These are phyloP conservation scores for Naganishia randhawae DNA, from an alignment of 768 basidiomycete species.

Conservation along the genomic window DNA sequence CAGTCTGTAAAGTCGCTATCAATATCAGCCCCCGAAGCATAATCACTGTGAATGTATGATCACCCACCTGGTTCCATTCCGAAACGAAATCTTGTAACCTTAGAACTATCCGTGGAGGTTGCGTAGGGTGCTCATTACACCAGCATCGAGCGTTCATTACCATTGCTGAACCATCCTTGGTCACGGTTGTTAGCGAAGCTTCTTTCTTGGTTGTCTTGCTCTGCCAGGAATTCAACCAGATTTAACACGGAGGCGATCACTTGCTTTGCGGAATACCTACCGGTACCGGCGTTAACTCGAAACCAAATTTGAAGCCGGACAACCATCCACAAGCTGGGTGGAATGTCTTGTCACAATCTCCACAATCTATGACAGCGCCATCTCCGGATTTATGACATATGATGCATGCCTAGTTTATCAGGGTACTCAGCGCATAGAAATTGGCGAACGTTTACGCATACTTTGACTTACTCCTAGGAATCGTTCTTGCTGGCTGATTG, in stretches of 20 bases:
- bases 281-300: conserved; percentile 62
- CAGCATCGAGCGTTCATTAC: conserved; percentile 16
- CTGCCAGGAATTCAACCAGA: not conserved
- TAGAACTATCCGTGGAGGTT: conserved; percentile 1
- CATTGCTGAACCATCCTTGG: conserved; percentile 11
- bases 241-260: no score
- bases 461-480: not conserved
- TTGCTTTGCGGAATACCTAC: not conserved
- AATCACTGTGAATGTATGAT: not conserved
- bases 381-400: conserved; percentile 64
- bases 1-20: not conserved
- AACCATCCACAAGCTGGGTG: conserved; percentile 90
- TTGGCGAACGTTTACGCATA: not conserved
- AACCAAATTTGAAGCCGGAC: conserved; percentile 77
- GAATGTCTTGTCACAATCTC: conserved; percentile 72
- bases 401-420: conserved; percentile 60
- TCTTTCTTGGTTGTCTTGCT: conserved; percentile 5
- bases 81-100: conserved; percentile 18
- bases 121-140: conserved; percentile 21
- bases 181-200: conserved; percentile 4
- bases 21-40: not conserved
- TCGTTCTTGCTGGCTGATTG: conserved; percentile 29
- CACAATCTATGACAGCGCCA: conserved; percentile 80
- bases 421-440: not conserved
- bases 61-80: conserved; percentile 16